Base-by-base conservation (phyloP, 805 yeast genomes). In the Nakazawaea populi region DNA sequence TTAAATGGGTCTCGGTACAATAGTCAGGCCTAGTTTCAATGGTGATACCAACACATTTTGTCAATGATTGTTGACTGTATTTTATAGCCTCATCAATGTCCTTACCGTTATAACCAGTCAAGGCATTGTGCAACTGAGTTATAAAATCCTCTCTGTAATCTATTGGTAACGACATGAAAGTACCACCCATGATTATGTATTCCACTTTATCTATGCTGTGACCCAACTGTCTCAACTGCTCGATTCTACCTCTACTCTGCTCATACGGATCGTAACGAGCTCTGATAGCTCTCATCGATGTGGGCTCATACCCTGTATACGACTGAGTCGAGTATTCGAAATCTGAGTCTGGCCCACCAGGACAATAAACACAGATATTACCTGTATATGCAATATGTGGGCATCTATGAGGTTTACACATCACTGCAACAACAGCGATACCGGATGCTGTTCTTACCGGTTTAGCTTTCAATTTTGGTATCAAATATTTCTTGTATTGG, bases 371-470 rank as follows among this genome's bases (percentile, higher is more conserved):
- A 73, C 99, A 94, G 55, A 94, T 94, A 64, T 94, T 94, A 55
- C 99, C 99, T 0, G 99, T 94, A 67, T 94, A 94, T 24, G 99
- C 98, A 60, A 94, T 94, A 68, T 94, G 99, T 30, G 99, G 99
- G 69, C 99, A 94, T 71, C 99, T 79, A 68, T 94, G 99, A 2
- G 99, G 99, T 68, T 94, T 94, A 73, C 97, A 91, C 98, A 94
- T 94, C 34, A 94, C 98, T 0, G 99, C 99, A 43, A 94, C 98
- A 24, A 94, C 99, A 8, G 99, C 99, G 53, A 94, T 96, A 60
- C 99, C 99, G 9, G 96, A 87, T 0, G 99, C 99, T 0, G 99
- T 94, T 68, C 99, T 79, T 43, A 94, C 98, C 0, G 99, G 99
- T 67, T 94, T 94, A n/a, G 99, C 99, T 69, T 94, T 89, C 44